phyloP scores from a whole-genome alignment of 2,329 filamentous ascomycete species.

The Neonectria hederae region DNA sequence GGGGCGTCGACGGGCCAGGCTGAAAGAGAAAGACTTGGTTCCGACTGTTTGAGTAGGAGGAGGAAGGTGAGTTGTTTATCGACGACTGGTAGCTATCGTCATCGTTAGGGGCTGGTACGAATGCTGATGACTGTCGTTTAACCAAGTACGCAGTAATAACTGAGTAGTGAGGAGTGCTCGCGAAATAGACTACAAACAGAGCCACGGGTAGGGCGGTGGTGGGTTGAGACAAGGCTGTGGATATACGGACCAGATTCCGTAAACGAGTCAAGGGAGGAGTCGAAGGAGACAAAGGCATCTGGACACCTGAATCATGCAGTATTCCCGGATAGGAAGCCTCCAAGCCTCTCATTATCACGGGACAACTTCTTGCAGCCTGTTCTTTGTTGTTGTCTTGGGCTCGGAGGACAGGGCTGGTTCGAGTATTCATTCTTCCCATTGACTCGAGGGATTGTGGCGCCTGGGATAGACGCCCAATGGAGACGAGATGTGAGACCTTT shows the following conservation, averaged over 20 bases:
- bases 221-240: not conserved
- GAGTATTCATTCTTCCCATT: not conserved
- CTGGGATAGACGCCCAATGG: conserved; percentile 9
- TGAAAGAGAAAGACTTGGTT: conserved; percentile 32
- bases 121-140: not conserved
- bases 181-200: too few species aligned
- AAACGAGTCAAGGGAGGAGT: not conserved
- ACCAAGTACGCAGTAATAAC: not conserved
- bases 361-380: not conserved
- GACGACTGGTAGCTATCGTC: not conserved
- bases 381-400: not conserved
- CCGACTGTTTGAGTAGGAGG: conserved; percentile 4
- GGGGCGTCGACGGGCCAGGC: conserved; percentile 36
- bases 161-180: too few species aligned
- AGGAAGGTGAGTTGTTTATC: conserved; percentile 2
- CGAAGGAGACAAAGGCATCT: not conserved
- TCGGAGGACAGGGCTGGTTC: not conserved
- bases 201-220: not conserved
- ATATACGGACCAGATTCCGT: not conserved
- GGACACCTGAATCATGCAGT: not conserved
- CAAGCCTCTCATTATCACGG: not conserved
- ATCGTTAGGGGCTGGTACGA: not conserved
- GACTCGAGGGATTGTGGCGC: conserved; percentile 8
- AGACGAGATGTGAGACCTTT: not conserved
- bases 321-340: not conserved